Base-by-base conservation (phyloP, 495 filamentous ascomycete species). In the Tetracladium marchalianum region DNA sequence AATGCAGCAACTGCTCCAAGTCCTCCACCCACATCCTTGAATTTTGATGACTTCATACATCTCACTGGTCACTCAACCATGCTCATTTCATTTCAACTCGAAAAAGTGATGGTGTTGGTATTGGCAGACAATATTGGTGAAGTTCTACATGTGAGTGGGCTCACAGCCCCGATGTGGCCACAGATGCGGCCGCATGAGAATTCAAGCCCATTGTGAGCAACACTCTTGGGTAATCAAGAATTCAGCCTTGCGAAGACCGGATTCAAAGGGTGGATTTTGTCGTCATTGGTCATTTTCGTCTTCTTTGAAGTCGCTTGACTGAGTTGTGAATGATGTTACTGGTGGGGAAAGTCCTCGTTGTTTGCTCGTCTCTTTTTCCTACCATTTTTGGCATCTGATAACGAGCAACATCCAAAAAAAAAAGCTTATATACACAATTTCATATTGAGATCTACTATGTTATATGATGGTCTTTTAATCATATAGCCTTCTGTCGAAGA, bases 381-480 rank as follows among this genome's bases (percentile, higher is more conserved):
- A 4, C 38, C 10, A 38, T 11, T 43, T 27, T 27, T 32, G 12
- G 22, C 36, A 31, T 39, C 22, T 24, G 24, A 35, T 32, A 39
- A 19, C 16, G 12, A 32, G 15, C 8, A 12, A 40, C 7, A 11
- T 4, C 17, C 51, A 47, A 44, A 81, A 44, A 76, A 82, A 60
- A 57, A 83, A n/a, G 78, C 74, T 2, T 68, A 72, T n/a, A 80
- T 85, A 49, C 68, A 85, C 18, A 81, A 77, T 9, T n/a, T n/a
- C n/a, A n/a, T 41, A 43, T 35, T 60, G 64, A 1, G 82, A 75
- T 4, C 84, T 87, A 74, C 78, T 73, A 2, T n/a, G n/a, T n/a
- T n/a, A n/a, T n/a, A n/a, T n/a, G n/a, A n/a, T n/a, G n/a, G n/a
- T n/a, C 60, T 79, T 13, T 72, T 83, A 15, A 78, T 85, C 22